These are phyloP conservation scores for Agaricus bisporus DNA, from an alignment of 768 basidiomycete genomes.

Conservation along the genomic window DNA sequence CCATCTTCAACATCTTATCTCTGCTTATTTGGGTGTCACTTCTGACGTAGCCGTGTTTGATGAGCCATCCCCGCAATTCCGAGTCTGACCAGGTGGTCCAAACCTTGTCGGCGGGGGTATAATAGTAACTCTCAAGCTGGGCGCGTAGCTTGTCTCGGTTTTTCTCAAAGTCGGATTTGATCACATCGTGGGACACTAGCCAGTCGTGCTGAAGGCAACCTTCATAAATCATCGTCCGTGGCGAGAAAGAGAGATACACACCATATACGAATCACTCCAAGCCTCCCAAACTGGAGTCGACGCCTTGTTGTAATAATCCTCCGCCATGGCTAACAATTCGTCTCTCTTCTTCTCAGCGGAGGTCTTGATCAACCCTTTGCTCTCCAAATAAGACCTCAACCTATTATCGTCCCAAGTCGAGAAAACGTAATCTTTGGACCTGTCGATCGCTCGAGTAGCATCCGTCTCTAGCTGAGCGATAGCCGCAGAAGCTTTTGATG, in stretches of 20 bases:
- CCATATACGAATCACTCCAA: constrained; percentile 85
- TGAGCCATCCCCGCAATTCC: constrained; percentile 73
- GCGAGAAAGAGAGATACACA: constrained; percentile 27
- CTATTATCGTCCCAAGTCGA: constrained; percentile 84
- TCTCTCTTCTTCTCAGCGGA: constrained; percentile 52
- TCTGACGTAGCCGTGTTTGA: constrained; percentile 68
- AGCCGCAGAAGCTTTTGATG: constrained; percentile 15
- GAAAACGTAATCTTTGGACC: constrained; percentile 81
- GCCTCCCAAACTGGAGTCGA: constrained; percentile 68
- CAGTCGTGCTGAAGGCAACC: constrained; percentile 55
- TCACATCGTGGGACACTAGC: constrained; percentile 74
- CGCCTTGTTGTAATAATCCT: constrained; percentile 56
- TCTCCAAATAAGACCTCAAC: constrained; percentile 65
- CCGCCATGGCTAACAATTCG: constrained; percentile 66
- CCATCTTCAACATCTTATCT: constrained; percentile 73
- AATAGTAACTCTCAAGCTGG: constrained; percentile 79
- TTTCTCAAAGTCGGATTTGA: constrained; percentile 46
- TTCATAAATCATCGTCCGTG: background rate
- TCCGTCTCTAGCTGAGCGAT: constrained; percentile 48
- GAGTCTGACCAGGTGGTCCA: constrained; percentile 75
- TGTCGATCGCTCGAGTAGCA: constrained; percentile 49
- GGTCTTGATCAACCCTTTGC: constrained; percentile 66
- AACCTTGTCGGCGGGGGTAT: constrained; percentile 44
- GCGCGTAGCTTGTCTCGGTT: constrained; percentile 58
- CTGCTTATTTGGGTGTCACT: constrained; percentile 56